Conservation (phyloP, 148 eudicot species). For the Gaultheria prostrata region DNA sequence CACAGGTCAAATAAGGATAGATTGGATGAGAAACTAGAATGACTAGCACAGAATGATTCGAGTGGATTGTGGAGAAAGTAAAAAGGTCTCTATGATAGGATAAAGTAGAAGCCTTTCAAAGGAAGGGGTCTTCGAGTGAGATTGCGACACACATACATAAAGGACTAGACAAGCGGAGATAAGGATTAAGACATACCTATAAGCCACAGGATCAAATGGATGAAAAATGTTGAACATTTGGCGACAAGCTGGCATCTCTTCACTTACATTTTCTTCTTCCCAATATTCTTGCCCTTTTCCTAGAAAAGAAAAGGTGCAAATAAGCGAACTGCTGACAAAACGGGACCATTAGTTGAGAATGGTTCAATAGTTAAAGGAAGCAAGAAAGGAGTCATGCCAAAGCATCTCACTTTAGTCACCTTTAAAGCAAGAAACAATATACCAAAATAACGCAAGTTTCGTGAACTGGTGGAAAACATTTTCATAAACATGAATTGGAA, state of each 20-base stretch:
- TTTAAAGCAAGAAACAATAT: not conserved
- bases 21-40: slow-evolving; percentile 1
- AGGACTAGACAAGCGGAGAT: not conserved
- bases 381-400: not conserved
- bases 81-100: not conserved
- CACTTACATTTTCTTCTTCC: slow-evolving; percentile 76
- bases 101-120: not conserved
- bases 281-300: slow-evolving; percentile 86
- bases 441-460: not conserved
- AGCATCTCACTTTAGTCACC: not conserved
- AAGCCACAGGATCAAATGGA: slow-evolving; percentile 99
- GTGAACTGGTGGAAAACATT: not conserved
- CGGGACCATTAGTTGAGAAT: not conserved
- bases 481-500: not conserved
- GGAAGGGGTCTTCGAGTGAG: not conserved
- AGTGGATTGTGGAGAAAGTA: not conserved
- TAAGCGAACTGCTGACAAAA: not conserved
- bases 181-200: slow-evolving; percentile 49
- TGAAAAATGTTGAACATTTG: slow-evolving; percentile 96
- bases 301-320: slow-evolving; percentile 18
- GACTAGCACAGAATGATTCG: not conserved
- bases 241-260: slow-evolving; percentile 92
- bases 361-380: not conserved
- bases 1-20: not conserved
- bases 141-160: not conserved